Evolutionary conservation across 2,329 filamentous ascomycete species (phyloP).

Genomic region (Penicillium expansum): DNA sequence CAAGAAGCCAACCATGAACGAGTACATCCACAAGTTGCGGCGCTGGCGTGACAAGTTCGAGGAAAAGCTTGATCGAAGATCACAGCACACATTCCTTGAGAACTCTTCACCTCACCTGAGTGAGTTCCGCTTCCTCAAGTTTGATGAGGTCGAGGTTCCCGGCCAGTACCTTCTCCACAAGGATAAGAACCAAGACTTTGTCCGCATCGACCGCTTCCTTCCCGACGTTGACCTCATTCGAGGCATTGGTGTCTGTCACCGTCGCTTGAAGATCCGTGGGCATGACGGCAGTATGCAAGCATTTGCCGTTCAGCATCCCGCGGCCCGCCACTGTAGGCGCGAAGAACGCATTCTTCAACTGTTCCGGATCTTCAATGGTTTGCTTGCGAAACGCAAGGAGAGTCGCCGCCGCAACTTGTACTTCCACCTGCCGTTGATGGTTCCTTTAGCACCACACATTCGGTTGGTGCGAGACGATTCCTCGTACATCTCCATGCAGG

Average conservation of each 20-base stretch:
- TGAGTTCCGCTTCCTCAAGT: constrained; percentile 96
- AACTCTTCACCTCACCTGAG: constrained; percentile 85
- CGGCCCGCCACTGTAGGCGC: constrained; percentile 83
- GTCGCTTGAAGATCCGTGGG: constrained; percentile 90
- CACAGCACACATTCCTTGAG: constrained; percentile 72
- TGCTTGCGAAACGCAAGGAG: constrained; percentile 88
- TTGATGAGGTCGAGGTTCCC: constrained; percentile 96
- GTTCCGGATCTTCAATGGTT: constrained; percentile 96
- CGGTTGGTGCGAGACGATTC: constrained; percentile 93
- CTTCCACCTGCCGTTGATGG: constrained; percentile 93
- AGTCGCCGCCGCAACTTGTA: constrained; percentile 88
- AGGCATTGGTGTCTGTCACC: constrained; percentile 85
- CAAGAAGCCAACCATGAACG: constrained; percentile 94
- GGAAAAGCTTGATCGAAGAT: constrained; percentile 87
- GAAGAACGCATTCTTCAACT: constrained; percentile 95
- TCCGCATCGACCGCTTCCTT: constrained; percentile 94
- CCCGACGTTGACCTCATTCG: constrained; percentile 92
- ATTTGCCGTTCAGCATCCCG: constrained; percentile 94
- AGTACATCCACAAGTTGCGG: constrained; percentile 96
- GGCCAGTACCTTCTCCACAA: constrained; percentile 96
- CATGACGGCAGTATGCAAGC: constrained; percentile 97
- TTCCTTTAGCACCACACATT: constrained; percentile 91
- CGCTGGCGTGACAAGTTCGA: constrained; percentile 98
- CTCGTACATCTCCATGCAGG: constrained; percentile 90
- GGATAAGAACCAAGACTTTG: constrained; percentile 98